Base-by-base conservation (phyloP, 2,329 filamentous ascomycete species). In the Penicillium sp. region DNA sequence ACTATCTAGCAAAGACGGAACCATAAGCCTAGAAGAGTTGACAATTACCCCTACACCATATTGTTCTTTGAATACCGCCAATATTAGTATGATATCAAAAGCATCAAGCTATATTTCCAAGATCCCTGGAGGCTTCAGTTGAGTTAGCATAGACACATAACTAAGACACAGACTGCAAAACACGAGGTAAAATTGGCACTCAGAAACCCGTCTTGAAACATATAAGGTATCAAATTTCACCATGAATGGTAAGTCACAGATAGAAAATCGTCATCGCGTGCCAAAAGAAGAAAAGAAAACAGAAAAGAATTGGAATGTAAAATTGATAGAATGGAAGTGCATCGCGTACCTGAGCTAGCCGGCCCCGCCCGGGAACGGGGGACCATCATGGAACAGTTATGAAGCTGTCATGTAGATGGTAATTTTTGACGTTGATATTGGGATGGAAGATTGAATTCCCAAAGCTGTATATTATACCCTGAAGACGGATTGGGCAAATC, bases 121-220 rank as follows among this genome's bases (percentile, higher is more conserved):
- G 5, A 18, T 26, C 20, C 16, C 51, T 53, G 20, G 11, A 53
- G 18, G 16, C 38, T 55, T 50, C 4, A 35, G 20, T 22, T 24
- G 14, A 11, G 26, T 55, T 50, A 55, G 52, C 52, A 35, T 49
- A 31, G 14, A 10, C 11, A 24, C 9, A 5, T 29, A 31, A 13
- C 26, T 31, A 11, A 24, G 13, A 38, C 3, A 14, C 20, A 20
- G 2, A 31, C 22, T 37, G 14, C 16, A 42, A 35, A 39, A 22
- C 22, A 49, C 35, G 16, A 50, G 47, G n/a, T 50, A 39, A 48
- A 40, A 6, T 20, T 44, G 38, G 49, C 60, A 55, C 51, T 64
- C 62, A 64, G 62, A 64, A 59, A 64, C 62, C 62, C 62, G 59
- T 64, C 62, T 64, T 63, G 62, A 64, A 64, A 64, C 59, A 56